Evolutionary conservation across 2,329 filamentous ascomycete species (phyloP).

Genomic region (Venturia oleaginea): DNA sequence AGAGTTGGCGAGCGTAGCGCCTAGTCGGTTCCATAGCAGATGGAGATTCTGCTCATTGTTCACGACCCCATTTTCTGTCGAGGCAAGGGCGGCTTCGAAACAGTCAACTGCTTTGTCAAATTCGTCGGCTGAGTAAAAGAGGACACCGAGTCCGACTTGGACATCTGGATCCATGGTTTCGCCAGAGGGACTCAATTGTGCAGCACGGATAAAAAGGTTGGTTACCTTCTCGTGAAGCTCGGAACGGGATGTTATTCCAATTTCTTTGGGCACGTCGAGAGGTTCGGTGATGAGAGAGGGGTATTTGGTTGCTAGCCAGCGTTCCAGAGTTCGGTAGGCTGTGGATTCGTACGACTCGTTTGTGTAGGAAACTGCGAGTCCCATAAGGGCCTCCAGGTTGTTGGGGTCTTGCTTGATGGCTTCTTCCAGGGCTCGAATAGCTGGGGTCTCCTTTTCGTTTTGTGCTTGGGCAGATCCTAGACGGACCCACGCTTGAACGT

Average conservation of each 20-base stretch:
- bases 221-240: conserved; percentile 85
- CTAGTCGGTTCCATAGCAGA: conserved; percentile 93
- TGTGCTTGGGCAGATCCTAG: conserved; percentile 90
- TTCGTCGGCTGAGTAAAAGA: conserved; percentile 96
- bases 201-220: conserved; percentile 81
- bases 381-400: conserved; percentile 88
- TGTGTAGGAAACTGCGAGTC: conserved; percentile 89
- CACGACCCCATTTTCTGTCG: conserved; percentile 70
- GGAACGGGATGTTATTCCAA: conserved; percentile 90
- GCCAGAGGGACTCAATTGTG: conserved; percentile 82
- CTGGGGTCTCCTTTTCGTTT: conserved; percentile 96
- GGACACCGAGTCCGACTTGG: conserved; percentile 89
- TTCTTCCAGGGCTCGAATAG: conserved; percentile 87
- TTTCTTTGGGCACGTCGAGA: conserved; percentile 65
- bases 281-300: conserved; percentile 67
- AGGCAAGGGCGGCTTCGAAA: conserved; percentile 84
- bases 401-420: conserved; percentile 79
- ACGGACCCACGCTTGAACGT: conserved; percentile 89
- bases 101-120: conserved; percentile 99
- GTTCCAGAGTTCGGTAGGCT: conserved; percentile 89
- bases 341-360: conserved; percentile 98
- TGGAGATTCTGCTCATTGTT: conserved; percentile 84
- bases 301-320: conserved; percentile 95
- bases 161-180: conserved; percentile 98
- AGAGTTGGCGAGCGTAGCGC: conserved; percentile 90